A percentile compares a stretch with the other conserved stretches of the same genome.
phyloP scores from a whole-genome alignment of 2,329 filamentous ascomycete species.

The Exophiala phaeomuriformis region DNA sequence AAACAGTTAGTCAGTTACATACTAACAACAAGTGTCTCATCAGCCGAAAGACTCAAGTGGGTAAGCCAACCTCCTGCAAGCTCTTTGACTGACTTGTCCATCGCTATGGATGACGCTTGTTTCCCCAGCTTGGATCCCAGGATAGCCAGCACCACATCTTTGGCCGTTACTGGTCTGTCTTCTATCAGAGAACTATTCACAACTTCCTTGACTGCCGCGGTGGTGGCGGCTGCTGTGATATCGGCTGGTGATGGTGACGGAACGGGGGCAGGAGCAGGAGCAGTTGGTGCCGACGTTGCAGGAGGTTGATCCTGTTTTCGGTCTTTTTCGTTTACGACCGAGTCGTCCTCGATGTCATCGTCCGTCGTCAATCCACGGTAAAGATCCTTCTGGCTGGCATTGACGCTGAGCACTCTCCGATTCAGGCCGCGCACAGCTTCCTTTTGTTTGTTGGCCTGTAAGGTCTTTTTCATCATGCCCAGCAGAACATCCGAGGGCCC shows the following conservation, averaged over 20 bases:
- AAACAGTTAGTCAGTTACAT: too few species aligned
- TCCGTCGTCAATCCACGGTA: constrained; percentile 60
- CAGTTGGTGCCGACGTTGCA: constrained; percentile 46
- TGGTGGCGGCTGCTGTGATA: constrained; percentile 74
- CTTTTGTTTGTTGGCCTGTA: constrained; percentile 95
- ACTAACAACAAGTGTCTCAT: too few species aligned
- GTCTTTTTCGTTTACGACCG: constrained; percentile 87
- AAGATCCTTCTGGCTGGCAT: constrained; percentile 98
- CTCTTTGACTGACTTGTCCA: constrained; percentile 97
- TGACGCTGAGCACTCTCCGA: constrained; percentile 97
- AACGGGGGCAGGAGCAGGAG: constrained; percentile 49
- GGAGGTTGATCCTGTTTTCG: constrained; percentile 47
- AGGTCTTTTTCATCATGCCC: constrained; percentile 92
- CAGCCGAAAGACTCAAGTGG: too few species aligned
- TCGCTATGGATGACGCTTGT: constrained; percentile 73
- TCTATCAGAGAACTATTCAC: too few species aligned
- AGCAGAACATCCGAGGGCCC: constrained; percentile 94
- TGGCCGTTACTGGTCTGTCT: too few species aligned
- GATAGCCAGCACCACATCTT: constrained; percentile 75
- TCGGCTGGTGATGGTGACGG: constrained; percentile 56
- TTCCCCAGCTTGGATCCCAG: constrained; percentile 99
- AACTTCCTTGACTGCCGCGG: constrained; percentile 78
- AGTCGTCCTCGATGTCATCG: constrained; percentile 46
- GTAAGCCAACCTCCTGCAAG: constrained; percentile 62
- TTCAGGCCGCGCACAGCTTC: constrained; percentile 95